Percentiles rank a stretch among this genome's conserved stretches.
These are phyloP conservation scores for Angophora floribunda DNA, from an alignment of 345 rosid genomes.

Conservation along the genomic window DNA sequence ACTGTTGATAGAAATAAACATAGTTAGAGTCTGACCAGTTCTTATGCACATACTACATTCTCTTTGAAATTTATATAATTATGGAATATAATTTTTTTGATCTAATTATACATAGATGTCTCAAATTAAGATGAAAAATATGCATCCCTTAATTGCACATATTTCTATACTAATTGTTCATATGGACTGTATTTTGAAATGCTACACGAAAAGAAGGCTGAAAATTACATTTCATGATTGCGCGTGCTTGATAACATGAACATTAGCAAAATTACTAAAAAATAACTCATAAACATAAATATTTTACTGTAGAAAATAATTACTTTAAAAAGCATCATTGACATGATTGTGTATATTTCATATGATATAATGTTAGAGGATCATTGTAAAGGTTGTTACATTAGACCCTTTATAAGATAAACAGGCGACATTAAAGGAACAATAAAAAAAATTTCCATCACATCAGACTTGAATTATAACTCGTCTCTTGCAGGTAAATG, in stretches of 20 bases:
- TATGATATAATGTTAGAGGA: neutral
- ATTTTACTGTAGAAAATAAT: neutral
- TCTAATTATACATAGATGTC: neutral
- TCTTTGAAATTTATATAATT: neutral
- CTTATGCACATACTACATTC: neutral
- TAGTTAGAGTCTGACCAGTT: neutral
- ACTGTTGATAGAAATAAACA: neutral
- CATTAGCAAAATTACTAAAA: neutral
- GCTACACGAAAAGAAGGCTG: neutral
- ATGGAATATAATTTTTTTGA: neutral
- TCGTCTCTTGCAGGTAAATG: neutral
- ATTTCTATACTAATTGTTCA: neutral
- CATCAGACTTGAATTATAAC: neutral
- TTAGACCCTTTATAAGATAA: neutral
- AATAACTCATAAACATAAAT: neutral
- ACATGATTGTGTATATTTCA: neutral
- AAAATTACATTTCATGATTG: neutral
- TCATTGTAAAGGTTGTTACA: neutral
- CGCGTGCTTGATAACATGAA: fast-evolving
- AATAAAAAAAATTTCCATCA: neutral
- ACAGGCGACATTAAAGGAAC: neutral
- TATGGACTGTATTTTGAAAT: neutral
- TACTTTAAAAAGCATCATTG: neutral
- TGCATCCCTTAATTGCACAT: neutral
- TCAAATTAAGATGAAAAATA: neutral